phyloP scores from a whole-genome alignment of 2,329 filamentous ascomycete genomes.

The Talaromyces sp. region DNA sequence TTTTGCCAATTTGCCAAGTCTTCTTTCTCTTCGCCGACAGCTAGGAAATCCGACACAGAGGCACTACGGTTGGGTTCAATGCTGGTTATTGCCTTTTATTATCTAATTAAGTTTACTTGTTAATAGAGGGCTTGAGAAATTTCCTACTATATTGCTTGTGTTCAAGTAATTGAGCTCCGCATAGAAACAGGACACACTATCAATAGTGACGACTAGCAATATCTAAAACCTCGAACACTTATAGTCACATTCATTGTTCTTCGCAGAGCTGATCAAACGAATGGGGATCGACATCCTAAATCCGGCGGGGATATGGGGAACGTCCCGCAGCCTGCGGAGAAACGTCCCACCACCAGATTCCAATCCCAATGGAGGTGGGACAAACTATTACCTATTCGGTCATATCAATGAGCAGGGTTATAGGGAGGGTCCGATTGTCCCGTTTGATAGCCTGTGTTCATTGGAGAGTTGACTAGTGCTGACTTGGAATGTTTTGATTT shows the following conservation, averaged over 20 bases:
- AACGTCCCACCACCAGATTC: neutral
- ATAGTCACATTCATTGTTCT: neutral
- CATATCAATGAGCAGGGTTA: neutral
- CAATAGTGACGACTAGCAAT: neutral
- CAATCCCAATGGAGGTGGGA: neutral
- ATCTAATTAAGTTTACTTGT: neutral
- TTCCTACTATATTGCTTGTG: slow-evolving; percentile 1
- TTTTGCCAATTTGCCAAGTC: slow-evolving; percentile 15
- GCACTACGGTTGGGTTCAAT: neutral
- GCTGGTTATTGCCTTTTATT: neutral
- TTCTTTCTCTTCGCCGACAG: slow-evolving; percentile 15
- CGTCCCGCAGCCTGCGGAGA: neutral
- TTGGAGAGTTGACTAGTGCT: neutral
- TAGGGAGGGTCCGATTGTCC: neutral
- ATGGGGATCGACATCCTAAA: neutral
- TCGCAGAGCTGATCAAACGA: neutral
- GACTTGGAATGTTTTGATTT: neutral
- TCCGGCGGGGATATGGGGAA: neutral
- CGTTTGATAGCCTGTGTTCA: neutral
- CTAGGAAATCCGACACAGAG: slow-evolving; percentile 12
- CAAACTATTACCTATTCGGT: neutral
- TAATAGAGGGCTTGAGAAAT: neutral
- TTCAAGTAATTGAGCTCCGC: neutral
- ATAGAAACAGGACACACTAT: neutral
- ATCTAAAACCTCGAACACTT: neutral